Conservation (phyloP, 73 alveolate genomes). For the Paramecium bursaria region DNA sequence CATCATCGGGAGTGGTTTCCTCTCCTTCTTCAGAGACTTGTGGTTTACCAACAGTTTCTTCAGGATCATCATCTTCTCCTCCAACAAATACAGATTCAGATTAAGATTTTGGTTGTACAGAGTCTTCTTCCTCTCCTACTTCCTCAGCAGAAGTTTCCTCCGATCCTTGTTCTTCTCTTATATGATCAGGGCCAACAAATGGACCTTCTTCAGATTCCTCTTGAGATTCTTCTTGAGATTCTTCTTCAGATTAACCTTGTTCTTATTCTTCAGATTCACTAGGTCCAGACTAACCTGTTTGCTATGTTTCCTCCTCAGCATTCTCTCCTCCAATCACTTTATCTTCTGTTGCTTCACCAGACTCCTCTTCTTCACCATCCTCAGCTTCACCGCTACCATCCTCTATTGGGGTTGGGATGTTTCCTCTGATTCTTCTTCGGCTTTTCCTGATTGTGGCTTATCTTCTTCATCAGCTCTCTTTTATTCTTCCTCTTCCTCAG, state of each 20-base stretch:
- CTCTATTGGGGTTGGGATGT: background rate
- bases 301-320: background rate
- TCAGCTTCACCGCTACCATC: background rate
- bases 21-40: background rate
- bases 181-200: too few species aligned
- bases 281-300: background rate
- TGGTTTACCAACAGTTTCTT: background rate
- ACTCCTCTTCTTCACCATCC: background rate
- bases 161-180: background rate
- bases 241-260: background rate
- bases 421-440: background rate
- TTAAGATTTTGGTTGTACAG: too few species aligned
- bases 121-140: too few species aligned
- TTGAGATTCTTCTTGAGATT: conserved; percentile 3
- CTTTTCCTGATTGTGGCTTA: conserved; percentile 42
- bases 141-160: background rate
- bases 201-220: conserved; percentile 28
- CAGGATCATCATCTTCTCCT: background rate
- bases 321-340: background rate
- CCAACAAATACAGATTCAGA: too few species aligned
- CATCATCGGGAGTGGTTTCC: too few species aligned
- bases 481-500: background rate
- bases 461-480: background rate
- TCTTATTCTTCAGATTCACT: background rate
- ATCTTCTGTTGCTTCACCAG: background rate